Conservation (phyloP, 2,329 filamentous ascomycete genomes). For the Pestalotiopsis sp. region DNA sequence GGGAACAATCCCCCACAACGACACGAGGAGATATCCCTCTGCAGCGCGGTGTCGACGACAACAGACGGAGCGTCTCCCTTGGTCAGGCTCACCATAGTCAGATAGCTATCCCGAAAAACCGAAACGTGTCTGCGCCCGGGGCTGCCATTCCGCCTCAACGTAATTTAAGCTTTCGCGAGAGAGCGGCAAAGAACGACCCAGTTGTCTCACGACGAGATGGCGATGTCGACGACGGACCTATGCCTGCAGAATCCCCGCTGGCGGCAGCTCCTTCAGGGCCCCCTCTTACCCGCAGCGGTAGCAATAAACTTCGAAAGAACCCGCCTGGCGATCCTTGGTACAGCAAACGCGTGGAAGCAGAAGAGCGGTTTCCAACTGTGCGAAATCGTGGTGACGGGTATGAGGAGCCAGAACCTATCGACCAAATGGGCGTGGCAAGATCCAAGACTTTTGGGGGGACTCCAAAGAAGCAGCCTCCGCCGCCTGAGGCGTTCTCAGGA, state of each 20-base stretch:
- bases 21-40: conserved; percentile 26
- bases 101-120: conserved; percentile 26
- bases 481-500: conserved; percentile 21
- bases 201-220: conserved; percentile 31
- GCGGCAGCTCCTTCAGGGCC: conserved; percentile 34
- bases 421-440: not conserved
- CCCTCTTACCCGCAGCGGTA: conserved; percentile 48
- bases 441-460: conserved; percentile 9
- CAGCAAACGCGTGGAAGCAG: conserved; percentile 42
- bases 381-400: conserved; percentile 10
- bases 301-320: conserved; percentile 61
- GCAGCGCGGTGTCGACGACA: conserved; percentile 34
- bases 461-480: conserved; percentile 15
- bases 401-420: conserved; percentile 7
- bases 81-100: conserved; percentile 29
- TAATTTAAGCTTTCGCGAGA: conserved; percentile 63
- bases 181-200: conserved; percentile 48
- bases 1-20: conserved; percentile 25
- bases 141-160: conserved; percentile 47
- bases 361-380: conserved; percentile 33
- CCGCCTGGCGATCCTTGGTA: conserved; percentile 55
- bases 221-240: conserved; percentile 24
- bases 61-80: conserved; percentile 26
- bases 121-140: conserved; percentile 23
- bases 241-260: conserved; percentile 23